Evolutionary conservation across 345 rosid species (phyloP).

Genomic region (Hibiscus mutabilis): DNA sequence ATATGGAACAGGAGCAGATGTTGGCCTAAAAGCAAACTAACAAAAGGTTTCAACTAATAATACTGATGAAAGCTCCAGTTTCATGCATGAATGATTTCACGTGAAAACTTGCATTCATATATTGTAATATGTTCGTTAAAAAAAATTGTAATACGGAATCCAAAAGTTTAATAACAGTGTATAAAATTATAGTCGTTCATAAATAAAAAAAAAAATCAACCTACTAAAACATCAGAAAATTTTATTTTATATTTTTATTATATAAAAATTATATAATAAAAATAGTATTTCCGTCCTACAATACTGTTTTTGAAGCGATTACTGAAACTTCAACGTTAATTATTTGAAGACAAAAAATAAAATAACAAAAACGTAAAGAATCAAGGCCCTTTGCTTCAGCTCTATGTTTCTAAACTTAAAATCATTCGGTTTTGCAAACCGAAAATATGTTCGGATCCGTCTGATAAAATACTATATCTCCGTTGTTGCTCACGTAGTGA

Average conservation of each 20-base stretch:
- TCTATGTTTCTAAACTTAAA: neutral
- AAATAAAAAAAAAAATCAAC: neutral
- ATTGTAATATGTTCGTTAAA: too few species aligned
- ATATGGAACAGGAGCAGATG: slow-evolving; percentile 74
- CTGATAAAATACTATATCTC: slow-evolving; percentile 69
- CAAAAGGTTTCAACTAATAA: neutral
- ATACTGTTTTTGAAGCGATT: neutral
- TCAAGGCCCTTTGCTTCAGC: neutral
- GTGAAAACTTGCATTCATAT: too few species aligned
- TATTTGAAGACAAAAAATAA: neutral
- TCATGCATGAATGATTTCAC: too few species aligned
- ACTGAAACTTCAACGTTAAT: neutral
- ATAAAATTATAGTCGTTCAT: too few species aligned
- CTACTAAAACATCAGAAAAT: neutral
- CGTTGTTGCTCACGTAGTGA: slow-evolving; percentile 68
- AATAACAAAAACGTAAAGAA: neutral
- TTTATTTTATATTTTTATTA: neutral
- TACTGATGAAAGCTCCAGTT: too few species aligned
- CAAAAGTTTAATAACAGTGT: too few species aligned
- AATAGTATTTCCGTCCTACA: neutral
- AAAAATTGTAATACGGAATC: too few species aligned
- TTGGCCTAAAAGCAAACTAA: slow-evolving; percentile 43
- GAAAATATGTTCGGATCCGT: slow-evolving; percentile 36
- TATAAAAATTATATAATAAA: neutral
- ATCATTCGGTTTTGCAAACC: neutral